Evolutionary conservation across 2,329 filamentous ascomycete genomes (phyloP).

Genomic region (Colletotrichum sp.): DNA sequence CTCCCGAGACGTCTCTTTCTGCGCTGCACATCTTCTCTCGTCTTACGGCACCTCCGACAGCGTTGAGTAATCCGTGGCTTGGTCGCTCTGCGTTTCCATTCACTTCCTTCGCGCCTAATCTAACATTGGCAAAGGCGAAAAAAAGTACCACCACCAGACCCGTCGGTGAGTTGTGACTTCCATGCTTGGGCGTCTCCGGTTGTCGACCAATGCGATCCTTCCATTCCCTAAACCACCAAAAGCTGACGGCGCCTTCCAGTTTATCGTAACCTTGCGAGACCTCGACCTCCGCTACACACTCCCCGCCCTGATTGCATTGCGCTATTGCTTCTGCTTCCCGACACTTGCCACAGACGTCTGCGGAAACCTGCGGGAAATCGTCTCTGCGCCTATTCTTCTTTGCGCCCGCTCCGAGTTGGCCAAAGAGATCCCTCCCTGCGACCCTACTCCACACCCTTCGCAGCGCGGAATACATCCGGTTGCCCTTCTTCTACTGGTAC

Average conservation of each 20-base stretch:
- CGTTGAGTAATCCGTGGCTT: not conserved
- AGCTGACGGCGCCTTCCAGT: conserved; percentile 9
- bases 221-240: not conserved
- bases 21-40: not conserved
- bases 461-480: not conserved
- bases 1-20: not conserved
- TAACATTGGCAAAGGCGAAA: not conserved
- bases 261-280: conserved; percentile 4
- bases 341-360: conserved; percentile 1
- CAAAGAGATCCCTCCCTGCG: not conserved
- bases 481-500: not conserved
- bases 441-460: not conserved
- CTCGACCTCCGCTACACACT: not conserved
- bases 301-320: not conserved
- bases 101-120: not conserved
- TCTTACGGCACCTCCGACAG: not conserved
- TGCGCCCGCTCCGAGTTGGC: not conserved
- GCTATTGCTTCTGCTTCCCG: not conserved
- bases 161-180: conserved; percentile 15
- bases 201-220: conserved; percentile 4
- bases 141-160: not conserved
- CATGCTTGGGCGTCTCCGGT: not conserved
- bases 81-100: not conserved
- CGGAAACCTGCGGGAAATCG: not conserved
- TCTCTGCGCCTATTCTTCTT: not conserved